Base-by-base conservation (phyloP, 2,329 filamentous ascomycete species). In the Cytospora schulzeri region DNA sequence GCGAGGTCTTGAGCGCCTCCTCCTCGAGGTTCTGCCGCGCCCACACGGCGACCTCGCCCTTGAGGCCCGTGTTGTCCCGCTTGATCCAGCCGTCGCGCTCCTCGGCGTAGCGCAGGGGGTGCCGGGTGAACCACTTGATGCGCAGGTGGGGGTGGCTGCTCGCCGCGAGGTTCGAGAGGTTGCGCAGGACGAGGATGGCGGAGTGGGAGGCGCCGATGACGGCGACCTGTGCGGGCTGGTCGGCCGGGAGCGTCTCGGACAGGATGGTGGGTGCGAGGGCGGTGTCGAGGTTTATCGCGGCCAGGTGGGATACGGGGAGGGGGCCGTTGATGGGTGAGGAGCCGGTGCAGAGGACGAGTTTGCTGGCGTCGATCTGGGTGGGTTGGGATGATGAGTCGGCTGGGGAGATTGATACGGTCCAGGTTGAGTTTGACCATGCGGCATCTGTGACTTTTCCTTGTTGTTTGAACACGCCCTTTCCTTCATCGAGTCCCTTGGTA, bases 11-110 rank as follows among this genome's bases (percentile, higher is more conserved):
- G 9, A 88, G 76, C 0, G 72, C 73, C 2, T 79, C 79, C 45
- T 82, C 81, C 68, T 88, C 86, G 0, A 89, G 78, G 64, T 88
- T 83, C 28, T 81, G 75, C 51, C 80, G 80, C 1, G 87, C 87
- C 78, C 86, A 89, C 6, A 79, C 76, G 0, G 86, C 86, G 0
- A 85, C 85, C 45, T 80, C 77, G 24, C 87, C 86, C 73, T 89
- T 89, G 31, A 89, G 77, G 3, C 87, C 87, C 0, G 86, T 89
- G 73, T 88, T 89, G 71, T 89, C 87, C 61, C 84, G 81, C 29
- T 87, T 74, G 65, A 88, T 88, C 85, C 86, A 88, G 64, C 83
- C 85, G 67, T 87, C 85, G 74, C 79, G 84, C 71, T 82, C 84
- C 69, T 85, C 81, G 19, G 87, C 87, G 67, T 89, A 89, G 28